These are phyloP conservation scores for Penicillium corylophilum DNA, from an alignment of 2,329 filamentous ascomycete species.

Conservation along the genomic window DNA sequence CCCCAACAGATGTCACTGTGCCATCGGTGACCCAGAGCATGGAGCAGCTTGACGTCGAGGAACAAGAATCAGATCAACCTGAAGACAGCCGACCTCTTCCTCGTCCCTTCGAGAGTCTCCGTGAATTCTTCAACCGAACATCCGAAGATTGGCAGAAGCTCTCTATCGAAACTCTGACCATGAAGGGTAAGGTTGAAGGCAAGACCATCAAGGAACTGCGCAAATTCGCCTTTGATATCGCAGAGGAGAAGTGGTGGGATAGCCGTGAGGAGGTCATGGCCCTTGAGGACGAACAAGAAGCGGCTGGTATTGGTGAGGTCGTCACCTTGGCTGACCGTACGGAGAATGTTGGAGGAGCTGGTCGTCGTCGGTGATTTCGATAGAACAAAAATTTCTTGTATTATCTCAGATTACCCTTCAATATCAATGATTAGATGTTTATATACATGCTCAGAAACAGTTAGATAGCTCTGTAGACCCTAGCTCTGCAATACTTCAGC, in stretches of 20 bases:
- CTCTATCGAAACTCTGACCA: conserved; percentile 71
- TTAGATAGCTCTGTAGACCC: background rate
- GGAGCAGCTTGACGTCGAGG: conserved; percentile 40
- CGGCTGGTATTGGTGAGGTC: conserved; percentile 90
- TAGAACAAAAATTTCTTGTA: background rate
- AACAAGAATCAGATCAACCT: conserved; percentile 40
- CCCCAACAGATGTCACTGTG: conserved; percentile 37
- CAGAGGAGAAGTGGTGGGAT: conserved; percentile 99
- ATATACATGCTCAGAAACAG: background rate
- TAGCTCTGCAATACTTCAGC: conserved; percentile 43
- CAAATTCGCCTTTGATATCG: conserved; percentile 82
- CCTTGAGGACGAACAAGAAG: conserved; percentile 94
- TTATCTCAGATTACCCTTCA: background rate
- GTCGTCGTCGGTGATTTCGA: conserved; percentile 43
- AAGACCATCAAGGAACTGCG: conserved; percentile 87
- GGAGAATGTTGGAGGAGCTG: conserved; percentile 49
- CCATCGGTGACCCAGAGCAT: conserved; percentile 37
- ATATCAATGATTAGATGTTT: background rate
- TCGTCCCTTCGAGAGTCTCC: conserved; percentile 81
- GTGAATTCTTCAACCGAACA: conserved; percentile 89
- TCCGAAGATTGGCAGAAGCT: conserved; percentile 88
- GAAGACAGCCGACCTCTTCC: conserved; percentile 74
- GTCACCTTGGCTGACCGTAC: conserved; percentile 78
- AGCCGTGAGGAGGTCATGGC: conserved; percentile 88
- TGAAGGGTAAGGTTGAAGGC: conserved; percentile 57